phyloP scores from a whole-genome alignment of 371 early-diverging fungal genomes.

The Rhizopus arrhizus region DNA sequence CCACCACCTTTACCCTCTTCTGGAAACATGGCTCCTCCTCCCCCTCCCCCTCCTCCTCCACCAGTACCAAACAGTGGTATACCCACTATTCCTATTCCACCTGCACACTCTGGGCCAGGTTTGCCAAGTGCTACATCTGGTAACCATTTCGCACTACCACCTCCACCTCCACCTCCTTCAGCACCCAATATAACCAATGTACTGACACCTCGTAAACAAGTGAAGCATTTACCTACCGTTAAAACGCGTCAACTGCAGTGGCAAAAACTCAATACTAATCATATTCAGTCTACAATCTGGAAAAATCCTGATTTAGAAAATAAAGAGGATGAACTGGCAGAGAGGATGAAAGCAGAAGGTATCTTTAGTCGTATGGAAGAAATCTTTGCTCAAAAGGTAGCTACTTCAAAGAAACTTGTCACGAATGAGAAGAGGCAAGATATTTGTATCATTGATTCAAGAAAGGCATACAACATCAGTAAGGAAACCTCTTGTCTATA shows the following conservation, averaged over 20 bases:
- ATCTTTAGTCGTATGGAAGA: constrained; percentile 75
- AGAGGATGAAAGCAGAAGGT: constrained; percentile 54
- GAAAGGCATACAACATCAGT: constrained; percentile 81
- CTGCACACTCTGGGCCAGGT: constrained; percentile 5
- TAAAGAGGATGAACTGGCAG: constrained; percentile 51
- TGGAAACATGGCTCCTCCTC: background rate
- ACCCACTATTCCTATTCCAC: too few species aligned
- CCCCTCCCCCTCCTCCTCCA: constrained; percentile 10
- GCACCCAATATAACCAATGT: constrained; percentile 1
- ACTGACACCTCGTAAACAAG: constrained; percentile 55
- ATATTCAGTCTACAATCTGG: constrained; percentile 64
- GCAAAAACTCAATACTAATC: constrained; percentile 76
- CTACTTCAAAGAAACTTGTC: constrained; percentile 37
- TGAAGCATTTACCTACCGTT: constrained; percentile 63
- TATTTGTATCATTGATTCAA: constrained; percentile 70
- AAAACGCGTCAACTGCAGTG: constrained; percentile 84
- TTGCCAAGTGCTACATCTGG: too few species aligned
- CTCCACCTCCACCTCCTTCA: background rate
- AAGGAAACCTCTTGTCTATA: constrained; percentile 15
- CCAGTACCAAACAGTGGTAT: background rate
- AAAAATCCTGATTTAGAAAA: constrained; percentile 29
- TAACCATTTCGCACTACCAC: too few species aligned
- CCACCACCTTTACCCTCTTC: background rate
- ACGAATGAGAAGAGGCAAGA: constrained; percentile 47
- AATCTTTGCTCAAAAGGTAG: constrained; percentile 73